These are phyloP conservation scores for Acacia concinna DNA, from an alignment of 331 rosid species.

Conservation along the genomic window DNA sequence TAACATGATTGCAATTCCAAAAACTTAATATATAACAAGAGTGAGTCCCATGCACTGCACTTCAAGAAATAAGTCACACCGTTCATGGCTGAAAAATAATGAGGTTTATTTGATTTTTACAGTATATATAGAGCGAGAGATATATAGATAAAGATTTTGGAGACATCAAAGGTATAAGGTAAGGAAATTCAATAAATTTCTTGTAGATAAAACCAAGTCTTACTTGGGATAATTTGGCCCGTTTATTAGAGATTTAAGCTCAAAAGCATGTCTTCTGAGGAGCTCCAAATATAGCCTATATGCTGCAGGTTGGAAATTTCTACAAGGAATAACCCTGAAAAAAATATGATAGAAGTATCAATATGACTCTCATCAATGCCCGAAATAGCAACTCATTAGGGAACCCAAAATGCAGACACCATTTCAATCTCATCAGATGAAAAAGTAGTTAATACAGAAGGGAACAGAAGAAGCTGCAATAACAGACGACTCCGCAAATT, in stretches of 20 bases:
- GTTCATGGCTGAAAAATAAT: not conserved
- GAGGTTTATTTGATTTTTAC: not conserved
- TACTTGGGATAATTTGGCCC: constrained; percentile 66
- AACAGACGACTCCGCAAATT: not conserved
- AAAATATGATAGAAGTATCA: constrained; percentile 19
- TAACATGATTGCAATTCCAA: constrained; percentile 6
- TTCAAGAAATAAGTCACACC: not conserved
- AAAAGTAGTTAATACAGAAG: too few relatives aligned
- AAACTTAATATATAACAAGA: not conserved
- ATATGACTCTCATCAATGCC: constrained; percentile 11
- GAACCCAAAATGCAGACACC: not conserved
- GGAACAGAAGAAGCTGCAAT: not conserved
- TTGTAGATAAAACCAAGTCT: constrained; percentile 28
- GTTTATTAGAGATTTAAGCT: constrained; percentile 65
- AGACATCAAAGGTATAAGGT: constrained; percentile 12
- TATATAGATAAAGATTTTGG: not conserved
- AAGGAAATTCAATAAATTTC: not conserved
- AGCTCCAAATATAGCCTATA: constrained; percentile 88
- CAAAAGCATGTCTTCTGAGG: constrained; percentile 69
- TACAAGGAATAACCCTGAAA: constrained; percentile 83
- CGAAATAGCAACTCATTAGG: constrained; percentile 1
- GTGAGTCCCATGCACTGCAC: not conserved
- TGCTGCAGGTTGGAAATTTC: constrained; percentile 78
- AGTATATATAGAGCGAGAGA: not conserved
- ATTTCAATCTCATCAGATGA: not conserved